Conservation (phyloP, 352 stramenopile genomes). For the Peronospora farinosa region DNA sequence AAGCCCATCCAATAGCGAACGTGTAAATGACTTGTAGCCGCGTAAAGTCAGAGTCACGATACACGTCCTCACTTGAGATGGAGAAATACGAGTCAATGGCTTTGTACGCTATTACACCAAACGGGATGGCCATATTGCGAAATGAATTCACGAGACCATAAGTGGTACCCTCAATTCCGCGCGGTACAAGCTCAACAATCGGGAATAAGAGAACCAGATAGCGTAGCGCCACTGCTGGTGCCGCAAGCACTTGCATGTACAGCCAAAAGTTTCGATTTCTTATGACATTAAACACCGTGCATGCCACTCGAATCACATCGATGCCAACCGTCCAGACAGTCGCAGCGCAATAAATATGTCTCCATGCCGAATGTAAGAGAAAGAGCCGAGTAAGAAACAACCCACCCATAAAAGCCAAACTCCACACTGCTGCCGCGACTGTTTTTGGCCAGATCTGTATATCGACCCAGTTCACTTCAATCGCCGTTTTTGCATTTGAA, state of each 20-base stretch:
- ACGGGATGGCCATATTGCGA: slow-evolving; percentile 50
- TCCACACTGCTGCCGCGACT: slow-evolving; percentile 42
- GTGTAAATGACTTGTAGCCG: slow-evolving; percentile 43
- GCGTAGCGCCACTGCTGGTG: slow-evolving; percentile 36
- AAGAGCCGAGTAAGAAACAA: slow-evolving; percentile 54
- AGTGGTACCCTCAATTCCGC: slow-evolving; percentile 52
- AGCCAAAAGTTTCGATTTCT: slow-evolving; percentile 50
- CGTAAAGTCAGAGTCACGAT: slow-evolving; percentile 24
- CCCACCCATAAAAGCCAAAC: slow-evolving; percentile 46
- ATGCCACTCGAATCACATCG: slow-evolving; percentile 40
- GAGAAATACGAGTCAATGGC: slow-evolving; percentile 38
- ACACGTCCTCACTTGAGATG: slow-evolving; percentile 25
- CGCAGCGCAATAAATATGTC: slow-evolving; percentile 38
- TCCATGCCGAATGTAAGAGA: slow-evolving; percentile 50
- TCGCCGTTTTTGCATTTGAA: slow-evolving; percentile 38
- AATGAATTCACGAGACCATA: slow-evolving; percentile 59
- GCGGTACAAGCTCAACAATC: slow-evolving; percentile 50
- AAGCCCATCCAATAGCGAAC: slow-evolving; percentile 40
- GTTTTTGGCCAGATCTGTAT: slow-evolving; percentile 47
- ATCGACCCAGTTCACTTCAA: slow-evolving; percentile 55
- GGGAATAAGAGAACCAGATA: slow-evolving; percentile 52
- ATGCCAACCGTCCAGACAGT: slow-evolving; percentile 54
- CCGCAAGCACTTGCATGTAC: slow-evolving; percentile 42
- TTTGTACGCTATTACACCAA: slow-evolving; percentile 39
- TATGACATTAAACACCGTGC: slow-evolving; percentile 46